Evolutionary conservation across 768 basidiomycete genomes (phyloP), one percentile per base, ranked within the genome.

Genomic region (Lactifluus hygrophoroides): DNA sequence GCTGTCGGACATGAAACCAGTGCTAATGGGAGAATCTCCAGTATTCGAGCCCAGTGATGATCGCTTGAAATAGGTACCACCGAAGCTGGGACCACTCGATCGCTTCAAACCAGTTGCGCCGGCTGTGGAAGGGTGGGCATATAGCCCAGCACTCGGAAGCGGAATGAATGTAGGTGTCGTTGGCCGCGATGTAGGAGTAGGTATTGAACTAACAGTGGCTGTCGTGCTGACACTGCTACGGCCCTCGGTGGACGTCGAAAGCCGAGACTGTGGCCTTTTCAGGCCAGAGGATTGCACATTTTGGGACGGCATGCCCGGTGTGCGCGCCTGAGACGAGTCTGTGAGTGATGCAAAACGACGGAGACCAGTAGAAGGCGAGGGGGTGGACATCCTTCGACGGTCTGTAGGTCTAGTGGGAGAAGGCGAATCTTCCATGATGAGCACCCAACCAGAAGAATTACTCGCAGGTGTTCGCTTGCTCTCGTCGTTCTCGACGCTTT

Each of bases 391-490:
- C 49, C 64, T 54, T 48, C 58, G 49, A 6, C 17, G 85, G 74
- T 66, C 83, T 81, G 59, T 79, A 77, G 54, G 77, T 77, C 82
- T 86, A 30, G 74, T 75, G 21, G 85, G 86, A 16, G 83, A 84
- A 23, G 88, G 86, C 2, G 86, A 85, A 67, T 90, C 90, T 63
- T 91, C 90, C 88, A 90, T 90, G 50, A 92, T 88, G 37, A 92
- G 79, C 42, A 92, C 89, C 89, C 89, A 92, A 54, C 89, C 89
- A 37, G 88, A 81, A 11, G 84, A 73, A 65, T 89, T 87, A 21
- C 77, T 80, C 32, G 70, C 73, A 44, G 78, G 74, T 40, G 75
- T 79, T 65, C 76, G 80, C 57, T 69, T 73, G 51, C 66, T 72
- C 61, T 77, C 80, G 3, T 60, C 62, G 11, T 63, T 58, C 34